phyloP scores from a whole-genome alignment of 1,139 yeast species.

The Yamadazyma diospyri region DNA sequence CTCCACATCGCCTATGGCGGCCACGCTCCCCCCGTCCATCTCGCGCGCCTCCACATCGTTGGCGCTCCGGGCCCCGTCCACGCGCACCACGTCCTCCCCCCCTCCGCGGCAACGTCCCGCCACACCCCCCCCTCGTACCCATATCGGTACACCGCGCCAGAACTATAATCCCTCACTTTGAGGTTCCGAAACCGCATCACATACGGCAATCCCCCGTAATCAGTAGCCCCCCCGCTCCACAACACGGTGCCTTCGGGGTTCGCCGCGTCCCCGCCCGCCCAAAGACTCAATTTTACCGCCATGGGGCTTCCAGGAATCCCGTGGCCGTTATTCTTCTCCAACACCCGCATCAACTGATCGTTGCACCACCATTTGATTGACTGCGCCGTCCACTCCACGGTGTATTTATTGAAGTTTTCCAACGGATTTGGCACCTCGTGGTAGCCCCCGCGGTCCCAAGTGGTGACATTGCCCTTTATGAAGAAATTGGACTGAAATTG shows the following conservation, averaged over 20 bases:
- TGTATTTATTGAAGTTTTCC: slow-evolving; percentile 25
- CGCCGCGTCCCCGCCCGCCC: slow-evolving; percentile 41
- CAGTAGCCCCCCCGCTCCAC: slow-evolving; percentile 43
- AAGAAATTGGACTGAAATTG: slow-evolving; percentile 43
- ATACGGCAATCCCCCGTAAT: slow-evolving; percentile 33
- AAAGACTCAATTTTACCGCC: slow-evolving; percentile 35
- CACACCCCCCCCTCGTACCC: too few relatives aligned
- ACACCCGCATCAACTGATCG: slow-evolving; percentile 24
- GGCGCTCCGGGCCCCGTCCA: too few relatives aligned
- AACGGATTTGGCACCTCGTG: slow-evolving; percentile 25
- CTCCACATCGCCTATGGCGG: too few relatives aligned
- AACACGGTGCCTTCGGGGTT: slow-evolving; percentile 35
- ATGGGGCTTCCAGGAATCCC: slow-evolving; percentile 40
- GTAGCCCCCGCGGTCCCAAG: slow-evolving; percentile 38
- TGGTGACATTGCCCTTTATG: slow-evolving; percentile 41
- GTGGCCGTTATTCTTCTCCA: slow-evolving; percentile 18
- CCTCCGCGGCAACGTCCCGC: too few relatives aligned
- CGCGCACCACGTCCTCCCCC: too few relatives aligned
- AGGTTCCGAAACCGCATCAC: slow-evolving; percentile 30
- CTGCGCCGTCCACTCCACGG: slow-evolving; percentile 38
- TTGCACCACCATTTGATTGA: slow-evolving; percentile 31
- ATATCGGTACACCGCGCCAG: slow-evolving; percentile 29
- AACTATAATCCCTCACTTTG: slow-evolving; percentile 30
- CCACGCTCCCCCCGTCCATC: too few relatives aligned
- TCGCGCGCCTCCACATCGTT: too few relatives aligned